Percentiles rank a stretch among this genome's conserved stretches.
These are phyloP conservation scores for Fusarium sp. DNA, from an alignment of 2,329 filamentous ascomycete species.

Conservation along the genomic window DNA sequence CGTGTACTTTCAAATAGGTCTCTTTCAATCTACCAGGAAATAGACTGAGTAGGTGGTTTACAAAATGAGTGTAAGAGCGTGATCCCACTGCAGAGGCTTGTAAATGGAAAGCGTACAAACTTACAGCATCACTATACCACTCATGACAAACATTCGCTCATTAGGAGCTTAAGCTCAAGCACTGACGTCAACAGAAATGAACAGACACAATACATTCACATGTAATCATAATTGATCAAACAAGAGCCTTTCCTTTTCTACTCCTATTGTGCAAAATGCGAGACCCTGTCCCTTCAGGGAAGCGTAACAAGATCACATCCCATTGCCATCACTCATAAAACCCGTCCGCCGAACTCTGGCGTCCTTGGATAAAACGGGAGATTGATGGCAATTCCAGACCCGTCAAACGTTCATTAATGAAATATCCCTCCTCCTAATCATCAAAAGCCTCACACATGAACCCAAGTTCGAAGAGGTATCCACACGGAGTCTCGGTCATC, in stretches of 20 bases:
- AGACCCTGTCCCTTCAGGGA: slow-evolving; percentile 47
- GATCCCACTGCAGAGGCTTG: not conserved
- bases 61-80: not conserved
- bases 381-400: slow-evolving; percentile 17
- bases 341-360: slow-evolving; percentile 40
- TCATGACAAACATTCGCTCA: not conserved
- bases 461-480: slow-evolving; percentile 17
- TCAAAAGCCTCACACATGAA: slow-evolving; percentile 11
- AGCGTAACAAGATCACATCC: slow-evolving; percentile 48
- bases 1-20: not conserved
- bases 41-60: not conserved
- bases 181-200: not conserved
- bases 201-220: slow-evolving; percentile 11
- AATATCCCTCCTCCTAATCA: slow-evolving; percentile 12
- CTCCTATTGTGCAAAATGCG: slow-evolving; percentile 52
- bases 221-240: slow-evolving; percentile 42
- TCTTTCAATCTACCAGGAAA: not conserved
- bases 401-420: slow-evolving; percentile 12
- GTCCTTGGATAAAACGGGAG: slow-evolving; percentile 39
- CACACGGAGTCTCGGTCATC: slow-evolving; percentile 41
- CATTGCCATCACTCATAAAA: slow-evolving; percentile 44
- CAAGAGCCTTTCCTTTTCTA: slow-evolving; percentile 53
- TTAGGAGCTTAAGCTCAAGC: not conserved
- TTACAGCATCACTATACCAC: not conserved
- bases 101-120: not conserved